phyloP scores from a whole-genome alignment of 306 rosid genomes.

The Citrullus amarus region DNA sequence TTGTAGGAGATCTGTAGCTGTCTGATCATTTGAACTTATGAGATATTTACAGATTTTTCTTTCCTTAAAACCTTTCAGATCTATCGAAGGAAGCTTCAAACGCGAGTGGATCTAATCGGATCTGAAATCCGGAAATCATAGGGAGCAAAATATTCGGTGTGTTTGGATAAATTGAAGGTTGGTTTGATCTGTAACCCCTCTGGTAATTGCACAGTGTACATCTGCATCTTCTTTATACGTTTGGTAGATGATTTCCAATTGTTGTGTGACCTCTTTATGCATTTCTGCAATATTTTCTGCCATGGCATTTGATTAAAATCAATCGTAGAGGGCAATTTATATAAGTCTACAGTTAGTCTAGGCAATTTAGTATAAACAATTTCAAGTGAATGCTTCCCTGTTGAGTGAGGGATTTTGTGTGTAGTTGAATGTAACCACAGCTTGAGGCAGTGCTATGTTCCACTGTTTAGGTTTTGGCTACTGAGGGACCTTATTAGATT shows the following conservation, averaged over 20 bases:
- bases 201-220: neutral
- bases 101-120: neutral
- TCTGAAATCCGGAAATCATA: neutral
- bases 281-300: neutral
- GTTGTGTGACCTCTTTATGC: neutral
- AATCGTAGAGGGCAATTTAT: neutral
- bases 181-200: neutral
- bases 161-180: neutral
- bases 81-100: neutral
- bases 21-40: neutral
- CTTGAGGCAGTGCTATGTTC: neutral
- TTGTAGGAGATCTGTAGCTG: neutral
- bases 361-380: neutral
- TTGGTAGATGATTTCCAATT: neutral
- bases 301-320: neutral
- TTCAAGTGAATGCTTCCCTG: neutral
- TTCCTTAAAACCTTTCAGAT: neutral
- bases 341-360: neutral
- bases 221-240: neutral
- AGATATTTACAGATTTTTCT: neutral
- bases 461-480: neutral
- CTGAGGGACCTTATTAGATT: neutral
- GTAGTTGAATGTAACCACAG: neutral
- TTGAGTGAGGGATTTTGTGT: neutral
- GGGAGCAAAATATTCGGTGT: neutral